Evolutionary conservation across 2,329 filamentous ascomycete genomes (phyloP), one percentile per base, ranked within the genome.

Genomic region (Colletotrichum destructivum): DNA sequence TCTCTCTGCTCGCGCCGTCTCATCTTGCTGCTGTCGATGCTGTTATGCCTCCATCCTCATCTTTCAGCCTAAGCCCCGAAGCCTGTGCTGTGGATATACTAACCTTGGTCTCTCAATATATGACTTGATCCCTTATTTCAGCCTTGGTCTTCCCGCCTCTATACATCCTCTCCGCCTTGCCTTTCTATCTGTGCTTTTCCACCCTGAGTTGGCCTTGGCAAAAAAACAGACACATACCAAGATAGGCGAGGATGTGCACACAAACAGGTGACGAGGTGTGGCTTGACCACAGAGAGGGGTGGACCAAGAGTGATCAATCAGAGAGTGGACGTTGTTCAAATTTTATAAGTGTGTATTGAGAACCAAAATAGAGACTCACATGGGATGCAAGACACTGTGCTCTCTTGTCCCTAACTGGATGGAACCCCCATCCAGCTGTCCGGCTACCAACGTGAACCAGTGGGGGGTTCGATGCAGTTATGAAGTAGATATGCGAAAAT

Each of bases 381-480:
- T 23, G 46, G 42, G 49, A 31, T 35, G 18, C 13, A 56, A 62
- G 56, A 21, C 35, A 16, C 18, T 38, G 15, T 44, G 49, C 44
- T 52, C 49, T 35, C 23, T 38, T 11, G 16, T 4, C 12, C 13
- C 35, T 7, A 31, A 8, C 16, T 40, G 31, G 15, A 49, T 16
- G 21, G 56, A 62, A 40, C 47, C n/a, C 23, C 23, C 15, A 55
- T 38, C 40, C 46, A 56, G 9, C 47, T 23, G 2, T 31, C 59
- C 64, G 69, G 69, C 47, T 72, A 64, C 54, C 54, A 64, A 59
- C 69, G 46, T 55, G 69, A 71, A 72, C 69, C 60, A 23, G 65
- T 61, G 59, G 69, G 69, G 59, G 12, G 21, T 40, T 62, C 31
- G 38, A 54, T 52, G 42, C 23, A 54, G 49, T 11, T 5, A n/a